Evolutionary conservation across 1,139 yeast genomes (phyloP).

Genomic region (Magnusiomyces clavatus): DNA sequence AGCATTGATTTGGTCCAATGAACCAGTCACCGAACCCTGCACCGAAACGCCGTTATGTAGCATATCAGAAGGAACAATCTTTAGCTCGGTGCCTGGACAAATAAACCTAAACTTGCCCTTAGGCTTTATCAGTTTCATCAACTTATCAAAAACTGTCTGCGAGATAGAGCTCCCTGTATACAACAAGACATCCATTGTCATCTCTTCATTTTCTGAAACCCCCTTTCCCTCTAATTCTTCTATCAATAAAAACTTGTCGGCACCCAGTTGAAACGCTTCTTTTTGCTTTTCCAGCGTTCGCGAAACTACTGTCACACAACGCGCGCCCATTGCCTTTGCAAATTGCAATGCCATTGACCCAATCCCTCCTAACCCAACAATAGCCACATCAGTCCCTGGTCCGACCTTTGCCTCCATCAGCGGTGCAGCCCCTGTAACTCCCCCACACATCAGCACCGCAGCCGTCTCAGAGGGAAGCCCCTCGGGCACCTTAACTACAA

Average conservation of each 20-base stretch:
- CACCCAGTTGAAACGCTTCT: slow-evolving; percentile 41
- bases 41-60: neutral
- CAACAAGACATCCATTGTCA: no score
- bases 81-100: no score
- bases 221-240: no score
- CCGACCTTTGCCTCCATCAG: slow-evolving; percentile 43
- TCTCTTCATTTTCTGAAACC: no score
- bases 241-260: slow-evolving; percentile 27
- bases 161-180: no score
- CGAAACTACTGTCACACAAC: slow-evolving; percentile 42
- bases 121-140: no score
- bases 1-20: slow-evolving; percentile 46
- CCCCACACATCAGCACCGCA: slow-evolving; percentile 66
- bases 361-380: slow-evolving; percentile 50
- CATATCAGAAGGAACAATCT: no score
- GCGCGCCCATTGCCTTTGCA: slow-evolving; percentile 49
- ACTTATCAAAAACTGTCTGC: no score
- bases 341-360: slow-evolving; percentile 50
- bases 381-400: slow-evolving; percentile 43
- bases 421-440: slow-evolving; percentile 56
- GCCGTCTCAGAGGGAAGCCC: slow-evolving; percentile 39
- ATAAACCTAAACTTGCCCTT: no score
- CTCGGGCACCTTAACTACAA: slow-evolving; percentile 52
- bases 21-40: slow-evolving; percentile 29
- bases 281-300: slow-evolving; percentile 38